Percentiles rank a stretch among this genome's conserved stretches.
phyloP scores from a whole-genome alignment of 805 yeast species.

The Myxozyma neotropica region DNA sequence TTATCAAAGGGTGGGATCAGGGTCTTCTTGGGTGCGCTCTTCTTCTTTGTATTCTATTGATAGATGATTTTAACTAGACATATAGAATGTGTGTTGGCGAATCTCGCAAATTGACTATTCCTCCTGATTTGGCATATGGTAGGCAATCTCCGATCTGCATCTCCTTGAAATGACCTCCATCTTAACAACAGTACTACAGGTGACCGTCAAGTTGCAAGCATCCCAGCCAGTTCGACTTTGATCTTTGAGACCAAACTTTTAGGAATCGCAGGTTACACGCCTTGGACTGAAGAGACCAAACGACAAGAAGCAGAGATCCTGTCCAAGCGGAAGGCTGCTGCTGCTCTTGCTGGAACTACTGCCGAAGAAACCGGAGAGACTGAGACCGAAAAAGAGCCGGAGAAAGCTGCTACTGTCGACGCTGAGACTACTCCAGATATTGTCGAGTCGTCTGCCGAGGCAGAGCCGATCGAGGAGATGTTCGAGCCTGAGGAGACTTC shows the following conservation, averaged over 20 bases:
- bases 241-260: constrained; percentile 68
- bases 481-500: background rate
- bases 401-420: background rate
- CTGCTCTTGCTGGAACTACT: background rate
- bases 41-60: background rate
- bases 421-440: constrained; percentile 6
- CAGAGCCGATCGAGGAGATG: constrained; percentile 1
- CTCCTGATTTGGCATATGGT: constrained; percentile 80
- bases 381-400: constrained; percentile 5
- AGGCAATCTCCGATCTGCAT: constrained; percentile 58
- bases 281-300: constrained; percentile 4
- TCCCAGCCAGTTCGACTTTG: constrained; percentile 78
- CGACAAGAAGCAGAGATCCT: constrained; percentile 3
- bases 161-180: constrained; percentile 43
- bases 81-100: constrained; percentile 81
- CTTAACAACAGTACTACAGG: background rate
- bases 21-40: constrained; percentile 58
- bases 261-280: constrained; percentile 45
- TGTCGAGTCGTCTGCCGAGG: background rate
- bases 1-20: constrained; percentile 89
- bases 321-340: background rate
- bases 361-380: background rate
- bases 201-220: constrained; percentile 49
- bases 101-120: constrained; percentile 75
- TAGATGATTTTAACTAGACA: background rate